Base-by-base conservation (phyloP, 164 flowering plant species). In the Warburgia ugandensis region DNA sequence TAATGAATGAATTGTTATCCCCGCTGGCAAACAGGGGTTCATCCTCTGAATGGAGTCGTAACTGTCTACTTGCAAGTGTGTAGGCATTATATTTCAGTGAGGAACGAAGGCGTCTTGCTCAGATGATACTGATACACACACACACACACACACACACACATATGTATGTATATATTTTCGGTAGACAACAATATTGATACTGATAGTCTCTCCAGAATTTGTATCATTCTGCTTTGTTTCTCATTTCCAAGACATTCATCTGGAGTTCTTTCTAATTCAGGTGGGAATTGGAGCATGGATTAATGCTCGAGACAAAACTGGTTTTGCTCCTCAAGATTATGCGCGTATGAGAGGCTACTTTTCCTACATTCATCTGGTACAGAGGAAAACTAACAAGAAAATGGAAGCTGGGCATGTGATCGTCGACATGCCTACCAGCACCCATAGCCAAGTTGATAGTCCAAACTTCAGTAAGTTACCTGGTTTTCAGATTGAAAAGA, bases 261-360 rank as follows among this genome's bases (percentile, higher is more conserved):
- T 37, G 23, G 29, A 9, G n/a, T 21, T 60, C n/a, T 30, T 35
- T 45, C 25, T 42, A 44, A 27, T 63, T 54, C 67, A 88, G 96
- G 94, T 88, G 60, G 91, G 86, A 42, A 55, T 80, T 55, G 69
- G 65, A 46, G 91, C 86, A 30, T 88, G 96, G 96, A 80, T 62
- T 55, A 70, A 29, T 47, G 70, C 80, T 17, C 61, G 62, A 5
- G 94, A 88, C 62, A 66, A 55, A 35, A 71, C 76, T 4, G 96
- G 96, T 44, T 65, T 73, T 47, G 78, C 91, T 21, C 96, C 94
- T 3, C 48, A 75, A 36, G 91, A 79, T 54, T 83, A 84, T 56
- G 94, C 94, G 16, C 65, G 75, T 47, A 31, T 76, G 25, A 70
- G 76, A 49, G 86, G 88, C 48, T 75, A 71, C 40, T 59, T 65